These are phyloP conservation scores for Babesia ovis DNA, from an alignment of 169 alveolate species.

Conservation along the genomic window DNA sequence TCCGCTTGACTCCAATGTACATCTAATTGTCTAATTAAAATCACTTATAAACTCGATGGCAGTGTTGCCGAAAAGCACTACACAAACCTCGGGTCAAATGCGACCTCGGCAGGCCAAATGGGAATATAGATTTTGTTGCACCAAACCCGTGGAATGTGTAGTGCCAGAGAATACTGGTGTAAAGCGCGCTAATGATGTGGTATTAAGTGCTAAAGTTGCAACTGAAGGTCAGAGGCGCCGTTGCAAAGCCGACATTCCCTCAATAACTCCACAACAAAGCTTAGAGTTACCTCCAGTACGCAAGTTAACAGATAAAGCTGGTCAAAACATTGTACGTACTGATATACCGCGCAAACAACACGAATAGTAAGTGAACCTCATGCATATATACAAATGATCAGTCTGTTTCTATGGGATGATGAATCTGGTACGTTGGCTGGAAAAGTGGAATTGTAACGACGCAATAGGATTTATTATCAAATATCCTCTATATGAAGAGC, in stretches of 20 bases:
- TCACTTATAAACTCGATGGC: background rate
- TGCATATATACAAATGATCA: background rate
- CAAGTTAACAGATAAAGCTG: background rate
- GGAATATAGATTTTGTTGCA: background rate
- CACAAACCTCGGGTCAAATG: conserved; percentile 10
- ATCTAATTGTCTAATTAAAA: background rate
- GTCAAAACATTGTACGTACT: background rate
- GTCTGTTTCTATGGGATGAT: conserved; percentile 64
- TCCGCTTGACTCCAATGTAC: background rate
- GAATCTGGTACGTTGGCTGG: conserved; percentile 66
- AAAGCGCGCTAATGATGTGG: conserved; percentile 9
- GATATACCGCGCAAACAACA: background rate
- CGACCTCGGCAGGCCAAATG: conserved; percentile 1
- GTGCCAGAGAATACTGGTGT: background rate
- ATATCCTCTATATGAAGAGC: conserved; percentile 59
- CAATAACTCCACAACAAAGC: background rate
- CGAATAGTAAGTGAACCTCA: conserved; percentile 5
- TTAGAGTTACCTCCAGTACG: background rate
- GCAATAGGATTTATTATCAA: conserved; percentile 40
- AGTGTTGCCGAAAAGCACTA: background rate
- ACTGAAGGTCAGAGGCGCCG: conserved; percentile 23
- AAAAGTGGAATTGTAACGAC: conserved; percentile 46
- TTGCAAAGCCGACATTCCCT: conserved; percentile 3
- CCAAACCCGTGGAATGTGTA: background rate
- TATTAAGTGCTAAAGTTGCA: background rate